These are phyloP conservation scores for Begonia peltatifolia DNA, from an alignment of 306 rosid species.

Conservation along the genomic window DNA sequence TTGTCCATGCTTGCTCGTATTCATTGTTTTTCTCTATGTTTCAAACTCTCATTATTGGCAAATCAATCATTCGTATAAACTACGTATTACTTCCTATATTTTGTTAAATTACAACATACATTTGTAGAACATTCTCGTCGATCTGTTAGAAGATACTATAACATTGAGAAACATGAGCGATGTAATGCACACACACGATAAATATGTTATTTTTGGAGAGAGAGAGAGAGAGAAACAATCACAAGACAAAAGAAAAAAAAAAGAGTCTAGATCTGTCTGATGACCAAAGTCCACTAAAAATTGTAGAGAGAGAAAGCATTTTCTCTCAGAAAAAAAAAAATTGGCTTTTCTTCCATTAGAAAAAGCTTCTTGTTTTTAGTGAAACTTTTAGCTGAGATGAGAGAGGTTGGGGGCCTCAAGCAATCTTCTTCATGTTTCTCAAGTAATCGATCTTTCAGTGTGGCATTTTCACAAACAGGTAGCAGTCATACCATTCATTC, in stretches of 20 bases:
- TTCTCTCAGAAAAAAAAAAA: slow-evolving; percentile 2
- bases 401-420: slow-evolving; percentile 8
- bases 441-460: not conserved
- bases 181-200: not conserved
- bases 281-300: slow-evolving; percentile 67
- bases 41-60: too few relatives aligned
- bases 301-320: slow-evolving; percentile 21
- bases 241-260: slow-evolving; percentile 48
- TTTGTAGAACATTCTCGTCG: too few relatives aligned
- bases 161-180: slow-evolving; percentile 3
- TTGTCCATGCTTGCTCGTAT: too few relatives aligned
- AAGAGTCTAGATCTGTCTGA: slow-evolving; percentile 42
- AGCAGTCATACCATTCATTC: too few relatives aligned
- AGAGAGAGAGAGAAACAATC: slow-evolving; percentile 17
- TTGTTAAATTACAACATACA: not conserved
- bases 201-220: not conserved
- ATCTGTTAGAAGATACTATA: too few relatives aligned
- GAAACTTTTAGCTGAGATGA: slow-evolving; percentile 2
- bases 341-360: slow-evolving; percentile 9
- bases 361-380: slow-evolving; percentile 9
- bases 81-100: too few relatives aligned
- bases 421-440: slow-evolving; percentile 2
- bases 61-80: too few relatives aligned
- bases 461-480: too few relatives aligned
- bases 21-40: too few relatives aligned